phyloP scores from a whole-genome alignment of 1,284 basidiomycete species.

The Neolentinus lepideus region DNA sequence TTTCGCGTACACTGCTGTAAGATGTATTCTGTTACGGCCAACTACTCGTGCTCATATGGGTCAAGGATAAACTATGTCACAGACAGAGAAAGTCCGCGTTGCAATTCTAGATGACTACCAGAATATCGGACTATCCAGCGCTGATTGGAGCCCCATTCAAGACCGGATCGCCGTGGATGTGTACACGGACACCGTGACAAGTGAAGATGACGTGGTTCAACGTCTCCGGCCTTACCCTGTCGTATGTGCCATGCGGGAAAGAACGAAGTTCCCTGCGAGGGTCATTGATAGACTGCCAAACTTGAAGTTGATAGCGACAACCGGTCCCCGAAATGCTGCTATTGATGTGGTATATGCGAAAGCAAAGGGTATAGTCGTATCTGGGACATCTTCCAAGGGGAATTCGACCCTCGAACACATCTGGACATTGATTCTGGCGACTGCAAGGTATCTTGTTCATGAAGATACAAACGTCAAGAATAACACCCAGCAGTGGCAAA shows the following conservation, averaged over 20 bases:
- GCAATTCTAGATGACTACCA: constrained; percentile 65
- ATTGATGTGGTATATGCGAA: constrained; percentile 44
- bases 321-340: constrained; percentile 41
- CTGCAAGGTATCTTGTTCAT: constrained; percentile 40
- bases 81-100: constrained; percentile 21
- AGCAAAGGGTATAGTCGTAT: constrained; percentile 45
- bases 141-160: constrained; percentile 43
- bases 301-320: constrained; percentile 51
- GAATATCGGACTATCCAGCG: constrained; percentile 37
- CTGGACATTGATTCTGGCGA: constrained; percentile 58
- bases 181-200: constrained; percentile 42
- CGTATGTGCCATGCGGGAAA: constrained; percentile 62
- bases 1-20: too few species aligned
- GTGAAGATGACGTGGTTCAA: constrained; percentile 41
- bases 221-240: constrained; percentile 47
- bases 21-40: too few species aligned
- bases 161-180: constrained; percentile 35
- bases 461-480: constrained; percentile 46
- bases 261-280: constrained; percentile 46
- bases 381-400: constrained; percentile 40
- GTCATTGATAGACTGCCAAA: constrained; percentile 50
- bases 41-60: too few species aligned
- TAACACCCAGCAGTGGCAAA: constrained; percentile 48
- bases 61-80: constrained; percentile 2
- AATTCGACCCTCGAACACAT: constrained; percentile 53